phyloP scores from a whole-genome alignment of 148 eudicot genomes.

The Silene latifolia region DNA sequence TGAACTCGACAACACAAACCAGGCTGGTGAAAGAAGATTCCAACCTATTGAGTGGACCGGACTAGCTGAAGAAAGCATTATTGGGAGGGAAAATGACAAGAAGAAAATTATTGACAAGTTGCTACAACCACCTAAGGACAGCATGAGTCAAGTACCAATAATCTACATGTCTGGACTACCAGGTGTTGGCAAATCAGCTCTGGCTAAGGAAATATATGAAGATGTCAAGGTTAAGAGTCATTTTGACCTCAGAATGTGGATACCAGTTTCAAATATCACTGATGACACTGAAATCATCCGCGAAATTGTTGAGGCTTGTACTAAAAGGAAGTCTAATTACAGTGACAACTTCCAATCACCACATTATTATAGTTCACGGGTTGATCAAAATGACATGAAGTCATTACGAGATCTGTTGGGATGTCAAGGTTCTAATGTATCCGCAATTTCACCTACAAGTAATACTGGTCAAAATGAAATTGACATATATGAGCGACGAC shows the following conservation, averaged over 20 bases:
- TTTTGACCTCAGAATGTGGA: conserved; percentile 29
- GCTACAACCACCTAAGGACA: neutral
- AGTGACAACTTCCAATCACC: neutral
- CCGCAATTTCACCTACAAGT: neutral
- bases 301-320: conserved; percentile 20
- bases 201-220: conserved; percentile 19
- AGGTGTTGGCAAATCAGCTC: conserved; percentile 28
- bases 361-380: neutral
- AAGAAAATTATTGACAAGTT: conserved; percentile 13
- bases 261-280: conserved; percentile 12
- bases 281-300: conserved; percentile 23
- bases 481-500: conserved; percentile 13
- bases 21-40: neutral
- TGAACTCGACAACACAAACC: neutral
- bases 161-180: conserved; percentile 18
- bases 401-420: conserved; percentile 15
- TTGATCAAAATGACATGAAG: neutral
- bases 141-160: neutral
- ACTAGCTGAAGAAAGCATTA: neutral
- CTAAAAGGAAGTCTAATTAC: conserved; percentile 14
- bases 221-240: conserved; percentile 24
- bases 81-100: conserved; percentile 2
- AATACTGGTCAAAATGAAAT: neutral
- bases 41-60: neutral
- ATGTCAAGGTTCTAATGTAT: conserved; percentile 15